Evolutionary conservation across 441 rosid species (phyloP), one percentile per base, ranked within the genome.

Genomic region (Adansonia rubrostipa): DNA sequence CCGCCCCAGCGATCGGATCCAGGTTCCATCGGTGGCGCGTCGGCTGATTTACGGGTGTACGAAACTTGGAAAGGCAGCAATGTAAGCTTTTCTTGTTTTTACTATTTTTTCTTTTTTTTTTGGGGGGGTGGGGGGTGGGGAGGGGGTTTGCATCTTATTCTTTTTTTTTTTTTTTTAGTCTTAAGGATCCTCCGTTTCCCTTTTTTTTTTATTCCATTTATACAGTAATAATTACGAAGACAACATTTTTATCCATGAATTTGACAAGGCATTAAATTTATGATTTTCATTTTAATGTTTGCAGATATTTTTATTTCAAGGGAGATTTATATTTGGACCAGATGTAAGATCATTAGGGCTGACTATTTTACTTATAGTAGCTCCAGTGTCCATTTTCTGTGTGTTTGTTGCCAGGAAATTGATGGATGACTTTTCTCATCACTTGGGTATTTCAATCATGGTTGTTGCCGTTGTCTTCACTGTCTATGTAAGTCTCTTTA

Each of bases 61-160:
- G 89, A 88, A 82, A 81, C 82, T 78, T 92, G 96, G 96, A 92
- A 90, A 87, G 94, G 89, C 82, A 90, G 92, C 86, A 90, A 92
- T 85, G 96, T 90, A 71, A 87, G 92, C 68, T 77, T 73, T 64
- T 63, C 69, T 8, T 10, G 6, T 45, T 48, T 70, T 76, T 56
- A 47, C 19, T 57, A 33, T 17, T 3, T 42, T 66, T 42, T 6
- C 6, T 5, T 13, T 76, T 22, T 56, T 14, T 17, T 44, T 47
- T 19, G 6, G 4, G 7, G 4, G n/a, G n/a, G n/a, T n/a, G n/a
- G 33, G 33, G 33, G 33, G 33, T 28, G 33, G 33, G 33, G 33
- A n/a, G 33, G 33, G 33, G 9, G 5, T 50, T 6, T 9, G 36
- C 9, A 42, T 64, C 33, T 28, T 28, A 28, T 28, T 28, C 33